phyloP scores from a whole-genome alignment of 306 rosid genomes.

The Cicer pinnatifidum region DNA sequence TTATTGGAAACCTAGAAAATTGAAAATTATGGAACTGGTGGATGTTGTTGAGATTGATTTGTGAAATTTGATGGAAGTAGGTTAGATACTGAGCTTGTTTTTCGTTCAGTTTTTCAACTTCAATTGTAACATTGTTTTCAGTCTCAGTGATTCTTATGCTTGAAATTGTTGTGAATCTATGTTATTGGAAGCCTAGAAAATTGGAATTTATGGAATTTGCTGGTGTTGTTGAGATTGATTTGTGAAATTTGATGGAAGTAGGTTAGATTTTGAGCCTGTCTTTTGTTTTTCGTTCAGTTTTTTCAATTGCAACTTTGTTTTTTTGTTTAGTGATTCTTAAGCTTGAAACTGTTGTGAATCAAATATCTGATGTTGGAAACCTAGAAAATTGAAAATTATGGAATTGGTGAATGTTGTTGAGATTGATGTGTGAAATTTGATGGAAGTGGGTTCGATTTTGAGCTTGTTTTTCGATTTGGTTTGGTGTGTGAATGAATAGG shows the following conservation, averaged over 20 bases:
- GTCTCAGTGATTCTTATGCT: constrained; percentile 13
- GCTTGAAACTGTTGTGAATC: constrained; percentile 10
- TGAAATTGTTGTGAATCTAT: constrained; percentile 5
- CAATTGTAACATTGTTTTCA: not conserved
- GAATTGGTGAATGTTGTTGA: not conserved
- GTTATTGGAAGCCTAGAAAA: constrained; percentile 28
- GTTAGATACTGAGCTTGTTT: constrained; percentile 33
- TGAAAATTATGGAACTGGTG: constrained; percentile 9
- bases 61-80: not conserved
- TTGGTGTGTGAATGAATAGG: constrained; percentile 20
- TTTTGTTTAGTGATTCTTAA: constrained; percentile 14
- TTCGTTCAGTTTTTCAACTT: constrained; percentile 26
- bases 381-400: constrained; percentile 31
- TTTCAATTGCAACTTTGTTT: not conserved
- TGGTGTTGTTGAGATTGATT: constrained; percentile 21
- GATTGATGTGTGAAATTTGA: constrained; percentile 15
- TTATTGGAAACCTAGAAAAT: constrained; percentile 30
- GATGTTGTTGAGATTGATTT: constrained; percentile 11
- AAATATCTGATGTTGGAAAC: not conserved
- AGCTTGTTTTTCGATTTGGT: constrained; percentile 19
- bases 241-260: not conserved
- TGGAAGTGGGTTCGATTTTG: constrained; percentile 11
- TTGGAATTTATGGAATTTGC: not conserved
- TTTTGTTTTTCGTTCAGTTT: not conserved
- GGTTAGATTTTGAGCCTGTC: constrained; percentile 33